Evolutionary conservation across 805 yeast species (phyloP), one percentile per base, ranked within the genome.

Genomic region (Huiozyma naganishii): DNA sequence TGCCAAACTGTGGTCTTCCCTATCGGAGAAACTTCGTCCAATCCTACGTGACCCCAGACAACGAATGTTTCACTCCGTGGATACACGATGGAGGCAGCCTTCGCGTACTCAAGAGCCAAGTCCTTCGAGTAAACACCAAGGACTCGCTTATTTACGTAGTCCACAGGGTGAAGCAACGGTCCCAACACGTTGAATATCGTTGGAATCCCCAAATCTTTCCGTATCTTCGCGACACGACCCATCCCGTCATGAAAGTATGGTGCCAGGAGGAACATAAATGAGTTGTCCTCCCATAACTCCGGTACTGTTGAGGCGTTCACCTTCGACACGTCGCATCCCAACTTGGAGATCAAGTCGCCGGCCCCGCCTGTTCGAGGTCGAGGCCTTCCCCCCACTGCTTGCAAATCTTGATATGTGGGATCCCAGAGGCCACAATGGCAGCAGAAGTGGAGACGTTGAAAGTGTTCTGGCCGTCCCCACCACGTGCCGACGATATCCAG

Each of bases 381-480:
- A 79, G 0, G 98, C 97, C 55, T 92, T 90, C 10, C 97, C 97
- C 27, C 99, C 99, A 62, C n/a, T 92, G 99, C 48, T 92, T 92
- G 58, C 95, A 85, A 12, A 92, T 81, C 23, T 76, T 74, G 36
- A 90, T 43, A 5, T 76, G 74, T 5, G 59, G 53, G 70, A 87
- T 82, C 6, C 98, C 99, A 0, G 97, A 86, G 0, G 88, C 92
- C 2, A 92, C 88, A 40, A 92, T 87, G 1, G 97, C 97, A 1
- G 96, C 72, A 2, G 97, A 85, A 0, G 98, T 92, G 11, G 95
- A 83, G 2, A 92, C 98, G 54, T 92, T 92, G 68, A 92, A 92
- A 0, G 99, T 92, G 59, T 92, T 83, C 58, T 92, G 95, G 1
- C 96, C 96, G 59, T 92, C 99, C 11, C 99, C 99, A 28, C 99